Conservation (phyloP, 78 protist genomes). For the Chrysochromulina parva region DNA sequence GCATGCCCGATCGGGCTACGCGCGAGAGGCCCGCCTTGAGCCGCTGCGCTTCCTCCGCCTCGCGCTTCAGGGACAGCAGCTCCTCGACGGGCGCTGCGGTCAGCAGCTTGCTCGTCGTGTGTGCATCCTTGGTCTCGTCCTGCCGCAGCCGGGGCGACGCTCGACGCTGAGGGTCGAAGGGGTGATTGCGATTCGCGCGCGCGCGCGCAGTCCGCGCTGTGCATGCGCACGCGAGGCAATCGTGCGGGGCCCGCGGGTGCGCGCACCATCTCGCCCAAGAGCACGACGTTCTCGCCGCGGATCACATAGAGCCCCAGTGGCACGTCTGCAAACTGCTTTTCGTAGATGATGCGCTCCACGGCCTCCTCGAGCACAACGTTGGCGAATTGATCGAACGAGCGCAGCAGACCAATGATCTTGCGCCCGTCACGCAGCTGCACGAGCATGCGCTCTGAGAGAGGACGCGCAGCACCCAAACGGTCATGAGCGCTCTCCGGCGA, state of each 20-base stretch:
- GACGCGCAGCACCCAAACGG: neutral
- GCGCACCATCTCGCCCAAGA: slow-evolving; percentile 66
- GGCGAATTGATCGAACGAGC: slow-evolving; percentile 85
- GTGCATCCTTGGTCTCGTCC: neutral
- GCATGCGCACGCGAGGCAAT: neutral
- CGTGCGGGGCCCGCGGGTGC: neutral
- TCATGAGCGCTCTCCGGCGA: too few relatives aligned
- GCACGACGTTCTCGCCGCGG: slow-evolving; percentile 81
- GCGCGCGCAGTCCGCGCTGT: neutral
- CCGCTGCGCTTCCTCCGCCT: neutral
- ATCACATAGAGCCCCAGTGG: slow-evolving; percentile 70
- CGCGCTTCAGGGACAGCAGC: neutral
- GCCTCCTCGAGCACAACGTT: slow-evolving; percentile 78
- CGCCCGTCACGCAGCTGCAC: slow-evolving; percentile 83
- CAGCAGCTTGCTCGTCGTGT: neutral
- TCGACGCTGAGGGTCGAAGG: too few relatives aligned
- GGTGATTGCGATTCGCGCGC: neutral
- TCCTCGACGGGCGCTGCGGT: neutral
- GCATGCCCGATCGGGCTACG: too few relatives aligned
- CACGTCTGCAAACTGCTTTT: slow-evolving; percentile 64
- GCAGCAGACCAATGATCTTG: slow-evolving; percentile 79
- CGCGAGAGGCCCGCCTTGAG: neutral
- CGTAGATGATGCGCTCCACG: slow-evolving; percentile 72
- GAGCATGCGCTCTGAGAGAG: slow-evolving; percentile 53
- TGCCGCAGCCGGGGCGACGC: neutral